Percentiles rank a stretch among this genome's conserved stretches.
Evolutionary conservation across 2,329 filamentous ascomycete species (phyloP).

Genomic region (Cladobotryum protrusum): DNA sequence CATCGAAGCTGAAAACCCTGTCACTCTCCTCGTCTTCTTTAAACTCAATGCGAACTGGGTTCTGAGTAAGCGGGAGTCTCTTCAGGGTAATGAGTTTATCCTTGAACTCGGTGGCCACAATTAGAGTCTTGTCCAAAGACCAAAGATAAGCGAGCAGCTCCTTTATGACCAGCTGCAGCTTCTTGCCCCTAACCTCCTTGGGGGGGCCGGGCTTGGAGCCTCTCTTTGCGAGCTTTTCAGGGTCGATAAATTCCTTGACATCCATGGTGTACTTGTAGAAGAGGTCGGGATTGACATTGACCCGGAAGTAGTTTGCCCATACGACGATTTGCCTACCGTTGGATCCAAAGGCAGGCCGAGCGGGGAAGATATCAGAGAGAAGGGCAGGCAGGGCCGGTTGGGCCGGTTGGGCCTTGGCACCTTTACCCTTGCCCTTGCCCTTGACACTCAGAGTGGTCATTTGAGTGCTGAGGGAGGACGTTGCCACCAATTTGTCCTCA

Average conservation of each 20-base stretch:
- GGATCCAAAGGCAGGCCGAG: conserved; percentile 44
- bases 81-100: conserved; percentile 37
- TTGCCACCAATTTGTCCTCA: conserved; percentile 34
- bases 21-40: conserved; percentile 24
- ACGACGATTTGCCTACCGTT: conserved; percentile 37
- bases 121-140: conserved; percentile 21
- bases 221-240: conserved; percentile 10
- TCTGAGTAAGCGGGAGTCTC: conserved; percentile 29
- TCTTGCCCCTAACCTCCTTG: conserved; percentile 34
- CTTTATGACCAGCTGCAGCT: conserved; percentile 37
- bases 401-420: conserved; percentile 8
- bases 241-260: conserved; percentile 21
- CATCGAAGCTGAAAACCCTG: conserved; percentile 29
- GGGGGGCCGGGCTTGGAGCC: conserved; percentile 9
- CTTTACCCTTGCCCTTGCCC: conserved; percentile 12
- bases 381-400: conserved; percentile 7
- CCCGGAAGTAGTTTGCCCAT: conserved; percentile 50
- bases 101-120: conserved; percentile 46
- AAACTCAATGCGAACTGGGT: conserved; percentile 31
- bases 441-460: conserved; percentile 30
- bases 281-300: conserved; percentile 31
- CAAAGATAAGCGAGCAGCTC: conserved; percentile 31
- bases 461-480: conserved; percentile 26
- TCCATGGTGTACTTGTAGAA: conserved; percentile 43
- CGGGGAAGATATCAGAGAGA: conserved; percentile 32